Conservation (phyloP, 495 filamentous ascomycete species). For the Penicillium mononematosum region DNA sequence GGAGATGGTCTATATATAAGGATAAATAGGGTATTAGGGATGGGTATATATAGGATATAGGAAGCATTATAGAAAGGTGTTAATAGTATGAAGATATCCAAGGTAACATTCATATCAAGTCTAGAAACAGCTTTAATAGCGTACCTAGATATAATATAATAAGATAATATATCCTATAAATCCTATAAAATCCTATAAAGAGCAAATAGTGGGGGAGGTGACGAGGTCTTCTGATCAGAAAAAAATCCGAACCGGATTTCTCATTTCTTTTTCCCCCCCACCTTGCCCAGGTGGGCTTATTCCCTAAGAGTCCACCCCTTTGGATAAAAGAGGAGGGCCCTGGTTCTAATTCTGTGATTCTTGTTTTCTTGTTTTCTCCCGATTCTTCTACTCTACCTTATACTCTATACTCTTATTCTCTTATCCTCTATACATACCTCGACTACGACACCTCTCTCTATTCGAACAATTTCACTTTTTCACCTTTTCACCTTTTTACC, state of each 20-base stretch:
- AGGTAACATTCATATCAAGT: not conserved
- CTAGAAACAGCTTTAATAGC: too few species aligned
- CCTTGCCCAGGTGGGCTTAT: slow-evolving; percentile 1
- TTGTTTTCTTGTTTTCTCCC: slow-evolving; percentile 1
- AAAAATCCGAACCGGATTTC: slow-evolving; percentile 32
- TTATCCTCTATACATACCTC: not conserved
- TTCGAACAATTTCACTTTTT: not conserved
- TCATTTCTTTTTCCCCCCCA: slow-evolving; percentile 11
- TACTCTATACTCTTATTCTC: not conserved
- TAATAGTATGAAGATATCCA: too few species aligned
- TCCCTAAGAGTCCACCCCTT: slow-evolving; percentile 13
- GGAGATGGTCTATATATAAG: slow-evolving; percentile 5
- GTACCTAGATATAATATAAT: too few species aligned
- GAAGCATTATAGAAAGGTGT: too few species aligned
- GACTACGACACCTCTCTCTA: not conserved
- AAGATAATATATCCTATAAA: too few species aligned
- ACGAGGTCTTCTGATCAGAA: slow-evolving; percentile 49
- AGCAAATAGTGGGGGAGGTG: slow-evolving; percentile 25
- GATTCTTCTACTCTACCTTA: not conserved
- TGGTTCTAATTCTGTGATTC: slow-evolving; percentile 7
- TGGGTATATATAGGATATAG: not conserved
- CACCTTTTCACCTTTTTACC: not conserved
- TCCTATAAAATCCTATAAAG: too few species aligned
- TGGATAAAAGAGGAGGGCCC: slow-evolving; percentile 14
- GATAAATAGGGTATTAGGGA: not conserved